Conservation (phyloP, 371 early-diverging fungal genomes). For the Lichtheimia hyalospora region DNA sequence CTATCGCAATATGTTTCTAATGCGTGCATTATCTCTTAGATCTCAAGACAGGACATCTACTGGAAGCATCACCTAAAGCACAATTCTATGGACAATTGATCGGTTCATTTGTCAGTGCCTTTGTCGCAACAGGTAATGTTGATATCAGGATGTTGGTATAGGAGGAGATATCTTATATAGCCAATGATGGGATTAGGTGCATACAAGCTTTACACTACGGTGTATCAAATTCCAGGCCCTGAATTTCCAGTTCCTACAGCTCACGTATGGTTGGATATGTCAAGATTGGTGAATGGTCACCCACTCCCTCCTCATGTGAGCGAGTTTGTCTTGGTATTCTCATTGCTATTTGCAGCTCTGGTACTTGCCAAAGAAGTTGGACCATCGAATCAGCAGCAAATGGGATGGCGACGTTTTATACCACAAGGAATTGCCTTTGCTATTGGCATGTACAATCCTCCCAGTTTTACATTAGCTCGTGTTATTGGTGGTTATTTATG, state of each 20-base stretch:
- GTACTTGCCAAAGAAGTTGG: slow-evolving; percentile 50
- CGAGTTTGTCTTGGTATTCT: slow-evolving; percentile 61
- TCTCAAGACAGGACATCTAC: slow-evolving; percentile 82
- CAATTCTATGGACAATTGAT: slow-evolving; percentile 87
- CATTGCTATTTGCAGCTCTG: slow-evolving; percentile 57
- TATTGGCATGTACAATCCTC: slow-evolving; percentile 84
- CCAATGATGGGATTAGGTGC: slow-evolving; percentile 31
- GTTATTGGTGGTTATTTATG: slow-evolving; percentile 66
- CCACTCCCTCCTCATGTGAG: slow-evolving; percentile 65
- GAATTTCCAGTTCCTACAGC: slow-evolving; percentile 80
- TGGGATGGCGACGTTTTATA: slow-evolving; percentile 42
- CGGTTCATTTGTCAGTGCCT: slow-evolving; percentile 69
- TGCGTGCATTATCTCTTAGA: slow-evolving; percentile 33
- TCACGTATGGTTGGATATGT: slow-evolving; percentile 82
- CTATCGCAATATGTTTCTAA: neutral
- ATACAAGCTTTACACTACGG: slow-evolving; percentile 68
- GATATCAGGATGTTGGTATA: neutral
- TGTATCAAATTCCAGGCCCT: slow-evolving; percentile 73
- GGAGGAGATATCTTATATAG: neutral
- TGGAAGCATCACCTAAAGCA: slow-evolving; percentile 80
- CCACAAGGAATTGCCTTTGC: slow-evolving; percentile 84
- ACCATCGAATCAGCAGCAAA: slow-evolving; percentile 10
- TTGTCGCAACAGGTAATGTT: slow-evolving; percentile 35
- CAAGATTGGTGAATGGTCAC: slow-evolving; percentile 78
- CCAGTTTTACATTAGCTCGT: slow-evolving; percentile 76